Evolutionary conservation across 495 filamentous ascomycete species (phyloP), one percentile per base, ranked within the genome.

Genomic region (Neurospora hispaniola): DNA sequence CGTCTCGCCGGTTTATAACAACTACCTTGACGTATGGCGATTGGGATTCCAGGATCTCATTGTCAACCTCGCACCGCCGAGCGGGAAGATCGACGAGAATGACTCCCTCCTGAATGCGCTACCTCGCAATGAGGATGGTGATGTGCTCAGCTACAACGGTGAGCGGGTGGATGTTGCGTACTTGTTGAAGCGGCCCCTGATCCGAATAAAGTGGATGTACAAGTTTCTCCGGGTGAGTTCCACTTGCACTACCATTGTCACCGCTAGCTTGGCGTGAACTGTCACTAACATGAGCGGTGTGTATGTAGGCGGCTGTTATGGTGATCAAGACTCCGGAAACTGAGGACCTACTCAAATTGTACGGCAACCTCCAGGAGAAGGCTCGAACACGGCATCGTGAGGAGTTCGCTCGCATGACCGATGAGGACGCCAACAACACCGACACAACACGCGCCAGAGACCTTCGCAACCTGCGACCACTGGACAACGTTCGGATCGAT

Each of bases 161-260:
- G 94, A 97, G 79, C 90, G 92, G 70, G 96, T 97, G 69, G 95
- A 98, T 83, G 96, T 99, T 72, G 96, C 94, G 12, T 97, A 93
- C 79, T 82, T 99, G 23, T 85, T 98, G 48, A 98, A 97, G 80
- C 85, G 94, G 70, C 96, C 96, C 4, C 82, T 98, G 48, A 91
- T 97, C 16, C 88, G 96, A 69, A 81, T 97, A 71, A 98, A 98
- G 79, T 92, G 94, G 80, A 88, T 98, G 71, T 85, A 90, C 35
- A 97, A 93, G 80, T 92, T 92, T 42, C 88, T 96, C 77, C 94
- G 92, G 83, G 91, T 89, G 80, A 75, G 81, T 77, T 20, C 54
- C 54, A 66, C 54, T 9, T 66, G 54, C 54, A 66, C 54, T 10
- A 54, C 38, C 40, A 48, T 42, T 27, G 44, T 48, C 35, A 40